These are phyloP conservation scores for Sphaerobolus stellatus DNA, from an alignment of 1,284 basidiomycete genomes.

Conservation along the genomic window DNA sequence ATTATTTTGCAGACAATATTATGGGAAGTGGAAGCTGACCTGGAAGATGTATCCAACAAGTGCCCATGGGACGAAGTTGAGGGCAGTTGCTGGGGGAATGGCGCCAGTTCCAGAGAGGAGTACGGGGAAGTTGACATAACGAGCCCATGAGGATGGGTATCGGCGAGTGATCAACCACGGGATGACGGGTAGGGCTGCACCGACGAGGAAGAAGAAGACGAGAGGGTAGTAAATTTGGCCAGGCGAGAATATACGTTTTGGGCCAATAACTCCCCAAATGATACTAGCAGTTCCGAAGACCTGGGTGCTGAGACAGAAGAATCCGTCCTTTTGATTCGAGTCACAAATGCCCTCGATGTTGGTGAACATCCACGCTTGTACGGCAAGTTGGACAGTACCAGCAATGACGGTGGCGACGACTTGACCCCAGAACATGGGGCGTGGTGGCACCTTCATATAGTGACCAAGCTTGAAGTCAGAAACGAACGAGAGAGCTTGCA, in stretches of 20 bases:
- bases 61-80: conserved; percentile 52
- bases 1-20: neutral
- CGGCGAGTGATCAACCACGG: conserved; percentile 40
- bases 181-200: conserved; percentile 42
- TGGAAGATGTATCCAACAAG: conserved; percentile 46
- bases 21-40: conserved; percentile 21
- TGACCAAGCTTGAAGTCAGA: conserved; percentile 54
- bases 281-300: conserved; percentile 45
- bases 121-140: conserved; percentile 50
- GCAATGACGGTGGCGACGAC: conserved; percentile 50
- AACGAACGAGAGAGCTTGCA: conserved; percentile 48
- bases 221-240: conserved; percentile 45
- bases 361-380: conserved; percentile 53
- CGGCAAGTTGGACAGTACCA: conserved; percentile 45
- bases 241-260: conserved; percentile 50
- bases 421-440: conserved; percentile 51
- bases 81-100: conserved; percentile 51
- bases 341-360: conserved; percentile 49
- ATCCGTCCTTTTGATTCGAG: conserved; percentile 36
- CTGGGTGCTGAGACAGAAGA: conserved; percentile 41
- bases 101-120: conserved; percentile 43
- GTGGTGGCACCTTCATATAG: conserved; percentile 54
- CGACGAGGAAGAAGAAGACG: conserved; percentile 44
- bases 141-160: conserved; percentile 44
- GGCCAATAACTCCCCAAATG: conserved; percentile 56